These are phyloP conservation scores for Fusarium austroafricanum DNA, from an alignment of 2,329 filamentous ascomycete genomes.

Conservation along the genomic window DNA sequence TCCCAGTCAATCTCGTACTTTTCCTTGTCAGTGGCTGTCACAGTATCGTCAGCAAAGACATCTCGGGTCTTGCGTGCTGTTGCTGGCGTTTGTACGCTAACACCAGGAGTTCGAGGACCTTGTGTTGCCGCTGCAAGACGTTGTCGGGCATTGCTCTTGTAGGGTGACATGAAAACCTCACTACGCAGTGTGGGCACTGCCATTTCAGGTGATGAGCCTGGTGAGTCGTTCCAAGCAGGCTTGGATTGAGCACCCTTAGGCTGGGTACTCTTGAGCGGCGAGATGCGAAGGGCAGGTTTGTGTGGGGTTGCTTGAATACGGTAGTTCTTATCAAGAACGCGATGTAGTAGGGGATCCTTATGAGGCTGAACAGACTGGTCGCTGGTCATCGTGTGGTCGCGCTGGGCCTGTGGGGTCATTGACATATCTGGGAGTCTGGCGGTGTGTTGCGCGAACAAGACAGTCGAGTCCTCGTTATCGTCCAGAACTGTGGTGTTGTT, in stretches of 20 bases:
- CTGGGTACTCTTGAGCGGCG: slow-evolving; percentile 57
- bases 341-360: slow-evolving; percentile 86
- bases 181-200: slow-evolving; percentile 84
- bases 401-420: slow-evolving; percentile 69
- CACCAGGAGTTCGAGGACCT: slow-evolving; percentile 78
- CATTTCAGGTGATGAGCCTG: slow-evolving; percentile 80
- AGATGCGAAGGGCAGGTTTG: slow-evolving; percentile 60
- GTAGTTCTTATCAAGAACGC: slow-evolving; percentile 95
- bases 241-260: slow-evolving; percentile 52
- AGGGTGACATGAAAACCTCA: slow-evolving; percentile 85
- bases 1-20: slow-evolving; percentile 77
- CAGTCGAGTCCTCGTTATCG: slow-evolving; percentile 59
- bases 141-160: slow-evolving; percentile 60
- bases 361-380: slow-evolving; percentile 53
- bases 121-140: slow-evolving; percentile 56
- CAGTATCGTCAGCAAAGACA: slow-evolving; percentile 54
- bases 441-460: slow-evolving; percentile 64
- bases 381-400: slow-evolving; percentile 44
- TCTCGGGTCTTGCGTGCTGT: slow-evolving; percentile 63
- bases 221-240: slow-evolving; percentile 65
- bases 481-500: slow-evolving; percentile 51
- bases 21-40: slow-evolving; percentile 45
- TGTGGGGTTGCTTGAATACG: slow-evolving; percentile 92
- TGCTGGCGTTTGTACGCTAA: slow-evolving; percentile 84
- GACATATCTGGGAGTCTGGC: slow-evolving; percentile 71